Evolutionary conservation across 208 protist species (phyloP), one percentile per base, ranked within the genome.

Genomic region (Crithidia mellificae): DNA sequence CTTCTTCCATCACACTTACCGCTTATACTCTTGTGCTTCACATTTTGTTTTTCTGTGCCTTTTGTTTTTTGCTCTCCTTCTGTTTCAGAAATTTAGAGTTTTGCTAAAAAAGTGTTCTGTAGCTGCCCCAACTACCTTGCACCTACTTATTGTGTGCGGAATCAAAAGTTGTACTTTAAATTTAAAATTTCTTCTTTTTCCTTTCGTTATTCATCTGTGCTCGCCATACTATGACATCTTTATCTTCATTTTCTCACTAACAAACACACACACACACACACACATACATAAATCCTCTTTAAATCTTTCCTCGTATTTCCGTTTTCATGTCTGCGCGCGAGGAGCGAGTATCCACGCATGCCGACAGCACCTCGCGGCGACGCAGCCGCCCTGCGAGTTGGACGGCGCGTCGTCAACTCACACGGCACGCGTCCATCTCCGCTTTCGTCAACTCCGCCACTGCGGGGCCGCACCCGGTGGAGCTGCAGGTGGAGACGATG

Each of bases 401-500:
- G 29, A 22, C 34, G 20, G 46, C 47, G 22, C 59, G 12, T 20
- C 59, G 46, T 19, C 46, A 39, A 29, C 25, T 32, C 20, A 30
- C 59, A 0, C 59, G 46, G 20, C 22, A n/a, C 2, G 14, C 47
- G 1, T 64, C 46, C 44, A 29, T 51, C 63, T 59, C 51, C 6
- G 36, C 52, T 39, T 56, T 55, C 19, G 47, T n/a, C 24, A 38
- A 24, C 36, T 6, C 36, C 20, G 30, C 46, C 14, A 17, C 1
- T 22, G 36, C 44, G 6, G 54, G 36, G 12, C 30, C n/a, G 9
- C 50, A 30, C 34, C 51, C 39, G 9, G 64, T 83, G 29, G 80
- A 93, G 67, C 69, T 90, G 56, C 88, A 91, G 65, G 78, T 93
- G 58, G 88, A 91, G 58, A 90, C 79, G 15, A 85, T 93, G 74